Base-by-base conservation (phyloP, 805 yeast genomes). In the Tanozyma kutaoensis region DNA sequence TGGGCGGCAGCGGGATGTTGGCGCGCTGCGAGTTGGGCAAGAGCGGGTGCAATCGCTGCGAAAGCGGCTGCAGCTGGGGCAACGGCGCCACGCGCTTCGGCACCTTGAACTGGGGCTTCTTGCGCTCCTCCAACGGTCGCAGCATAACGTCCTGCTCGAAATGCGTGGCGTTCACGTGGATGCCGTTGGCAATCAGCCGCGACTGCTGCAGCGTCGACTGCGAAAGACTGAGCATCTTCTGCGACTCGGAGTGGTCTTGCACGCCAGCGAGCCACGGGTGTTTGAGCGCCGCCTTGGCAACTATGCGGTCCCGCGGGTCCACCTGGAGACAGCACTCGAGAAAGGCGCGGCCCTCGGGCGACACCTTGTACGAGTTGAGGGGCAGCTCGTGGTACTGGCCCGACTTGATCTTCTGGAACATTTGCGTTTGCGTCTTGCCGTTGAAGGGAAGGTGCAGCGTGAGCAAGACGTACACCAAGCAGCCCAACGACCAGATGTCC, bases 401-500 rank as follows among this genome's bases (percentile, higher is more conserved):
- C 10, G 63, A 52, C 28, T 69, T 64, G 25, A 91, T 86, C 40
- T 79, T 77, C 31, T 66, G 66, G 51, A 81, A 81, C 42, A 91
- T 57, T 34, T 80, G 79, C 11, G 80, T 86, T 43, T 88, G 97
- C 0, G 95, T 82, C 28, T 76, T 67, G 1, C 96, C 96, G 47
- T 88, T 84, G 48, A 91, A 91, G 6, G 99, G 99, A 34, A 88
- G 58, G 62, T 84, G 95, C 0, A 91, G 88, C 0, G 98, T 88
- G 28, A 91, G 51, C 14, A 88, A 72, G 4, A 91, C 98, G 55
- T 85, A 91, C 1, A 85, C 77, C 15, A 91, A 55, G 50, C 99
- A 91, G 0, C 98, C 99, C 30, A 91, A 64, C 2, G 96, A 84
- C 99, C 99, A 91, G 68, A 91, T 82, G 48, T 91, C 99, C 11